phyloP scores from a whole-genome alignment of 192 early-diverging fungal genomes.

The Linnemannia exigua region DNA sequence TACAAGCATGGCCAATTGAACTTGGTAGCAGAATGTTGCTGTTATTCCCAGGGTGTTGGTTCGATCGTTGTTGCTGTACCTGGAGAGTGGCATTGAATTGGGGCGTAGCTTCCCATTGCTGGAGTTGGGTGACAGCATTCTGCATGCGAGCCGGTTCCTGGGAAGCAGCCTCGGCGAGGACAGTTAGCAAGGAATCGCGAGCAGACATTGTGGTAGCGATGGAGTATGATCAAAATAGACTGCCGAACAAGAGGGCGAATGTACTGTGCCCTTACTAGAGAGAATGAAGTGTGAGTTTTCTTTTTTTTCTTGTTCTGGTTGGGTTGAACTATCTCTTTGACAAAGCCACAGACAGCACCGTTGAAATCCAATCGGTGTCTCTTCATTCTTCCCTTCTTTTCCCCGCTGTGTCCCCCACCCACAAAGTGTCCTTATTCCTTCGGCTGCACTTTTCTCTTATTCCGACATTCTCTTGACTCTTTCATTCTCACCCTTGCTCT shows the following conservation, averaged over 20 bases:
- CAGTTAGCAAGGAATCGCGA: conserved; percentile 59
- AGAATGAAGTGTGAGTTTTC: background rate
- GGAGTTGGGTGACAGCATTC: conserved; percentile 75
- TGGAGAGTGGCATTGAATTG: conserved; percentile 81
- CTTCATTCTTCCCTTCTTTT: no score
- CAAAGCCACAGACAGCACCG: conserved; percentile 11
- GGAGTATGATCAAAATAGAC: conserved; percentile 4
- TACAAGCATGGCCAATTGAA: background rate
- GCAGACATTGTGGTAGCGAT: conserved; percentile 48
- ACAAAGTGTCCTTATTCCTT: background rate
- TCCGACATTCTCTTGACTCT: background rate
- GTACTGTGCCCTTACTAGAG: background rate
- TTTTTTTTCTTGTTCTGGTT: background rate
- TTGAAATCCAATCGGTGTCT: conserved; percentile 9
- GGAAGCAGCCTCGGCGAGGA: conserved; percentile 76
- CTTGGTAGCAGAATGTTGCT: background rate
- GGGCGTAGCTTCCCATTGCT: conserved; percentile 79
- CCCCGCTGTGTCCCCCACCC: background rate
- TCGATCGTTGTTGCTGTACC: conserved; percentile 43
- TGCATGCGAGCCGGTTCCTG: conserved; percentile 74
- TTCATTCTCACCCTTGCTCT: background rate
- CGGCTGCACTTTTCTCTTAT: background rate
- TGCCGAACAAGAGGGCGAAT: background rate
- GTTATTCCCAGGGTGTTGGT: background rate
- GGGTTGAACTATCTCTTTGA: background rate